A percentile compares a stretch with the other conserved stretches of the same genome.
These are phyloP conservation scores for Saccharomycopsis sp. DNA, from an alignment of 805 yeast genomes.

Conservation along the genomic window DNA sequence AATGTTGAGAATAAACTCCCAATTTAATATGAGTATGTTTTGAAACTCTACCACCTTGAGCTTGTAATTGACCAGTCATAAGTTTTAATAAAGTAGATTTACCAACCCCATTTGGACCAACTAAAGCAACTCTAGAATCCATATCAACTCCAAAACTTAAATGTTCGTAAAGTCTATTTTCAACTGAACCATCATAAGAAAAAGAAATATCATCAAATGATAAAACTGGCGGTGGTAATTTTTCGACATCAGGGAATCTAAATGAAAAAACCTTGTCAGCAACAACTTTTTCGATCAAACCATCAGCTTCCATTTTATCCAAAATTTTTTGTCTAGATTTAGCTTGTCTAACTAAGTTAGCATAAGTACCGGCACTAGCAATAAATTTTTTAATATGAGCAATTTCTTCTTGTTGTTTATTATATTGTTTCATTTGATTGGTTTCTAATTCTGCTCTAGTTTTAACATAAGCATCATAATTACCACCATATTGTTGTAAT, in stretches of 20 bases:
- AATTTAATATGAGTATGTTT: conserved; percentile 96
- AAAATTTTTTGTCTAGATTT: conserved; percentile 98
- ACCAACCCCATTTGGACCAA: conserved; percentile 99
- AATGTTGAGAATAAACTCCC: conserved; percentile 98
- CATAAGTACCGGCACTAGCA: conserved; percentile 99
- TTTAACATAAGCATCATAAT: conserved; percentile 94
- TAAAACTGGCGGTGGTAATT: conserved; percentile 97
- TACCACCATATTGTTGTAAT: conserved; percentile 85
- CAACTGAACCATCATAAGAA: conserved; percentile 76
- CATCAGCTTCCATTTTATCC: conserved; percentile 99
- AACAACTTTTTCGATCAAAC: conserved; percentile 85
- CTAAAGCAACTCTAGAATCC: conserved; percentile 97
- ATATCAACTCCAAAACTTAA: conserved; percentile 97
- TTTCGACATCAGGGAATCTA: conserved; percentile 69
- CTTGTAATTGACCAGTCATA: conserved; percentile 89
- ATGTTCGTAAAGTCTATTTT: conserved; percentile 82
- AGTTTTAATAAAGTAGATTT: conserved; percentile 91
- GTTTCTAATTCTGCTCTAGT: conserved; percentile 91
- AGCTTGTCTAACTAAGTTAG: conserved; percentile 96
- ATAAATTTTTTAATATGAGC: conserved; percentile 96
- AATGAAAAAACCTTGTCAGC: conserved; percentile 91
- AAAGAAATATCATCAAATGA: conserved; percentile 94
- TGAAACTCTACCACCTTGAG: conserved; percentile 92
- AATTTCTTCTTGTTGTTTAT: conserved; percentile 97
- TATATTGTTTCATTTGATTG: conserved; percentile 96